phyloP scores from a whole-genome alignment of 192 early-diverging fungal species.

The Coemansia sp. region DNA sequence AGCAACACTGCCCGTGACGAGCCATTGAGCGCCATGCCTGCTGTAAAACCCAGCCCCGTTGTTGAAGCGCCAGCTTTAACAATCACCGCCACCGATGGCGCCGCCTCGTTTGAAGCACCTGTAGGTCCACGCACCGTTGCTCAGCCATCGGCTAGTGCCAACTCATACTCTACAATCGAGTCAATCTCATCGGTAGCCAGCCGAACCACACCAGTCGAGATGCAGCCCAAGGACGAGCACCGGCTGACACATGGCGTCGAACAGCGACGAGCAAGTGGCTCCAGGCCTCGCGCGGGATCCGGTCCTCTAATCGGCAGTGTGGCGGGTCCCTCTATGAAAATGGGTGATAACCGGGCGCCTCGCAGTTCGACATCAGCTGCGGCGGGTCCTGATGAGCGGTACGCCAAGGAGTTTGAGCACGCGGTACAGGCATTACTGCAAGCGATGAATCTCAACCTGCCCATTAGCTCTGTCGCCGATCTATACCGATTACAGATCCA shows the following conservation, averaged over 20 bases:
- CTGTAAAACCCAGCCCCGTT: neutral
- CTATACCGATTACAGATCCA: constrained; percentile 45
- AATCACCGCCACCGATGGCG: neutral
- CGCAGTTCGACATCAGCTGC: constrained; percentile 9
- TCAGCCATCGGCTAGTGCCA: constrained; percentile 18
- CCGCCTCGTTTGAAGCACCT: neutral
- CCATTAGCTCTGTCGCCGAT: constrained; percentile 45
- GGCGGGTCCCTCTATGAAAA: constrained; percentile 8
- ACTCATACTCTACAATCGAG: constrained; percentile 29
- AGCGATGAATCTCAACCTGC: constrained; percentile 53
- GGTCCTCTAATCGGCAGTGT: neutral
- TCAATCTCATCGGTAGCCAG: constrained; percentile 35
- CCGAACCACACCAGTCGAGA: constrained; percentile 22
- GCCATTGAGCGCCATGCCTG: neutral
- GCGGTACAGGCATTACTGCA: constrained; percentile 54
- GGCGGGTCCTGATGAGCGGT: constrained; percentile 28
- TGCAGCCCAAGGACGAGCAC: neutral
- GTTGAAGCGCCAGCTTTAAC: neutral
- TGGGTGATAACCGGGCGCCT: constrained; percentile 7
- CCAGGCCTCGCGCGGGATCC: neutral
- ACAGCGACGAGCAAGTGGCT: neutral
- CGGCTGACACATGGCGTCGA: neutral
- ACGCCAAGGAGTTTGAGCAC: constrained; percentile 43
- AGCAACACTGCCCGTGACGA: neutral
- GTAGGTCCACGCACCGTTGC: constrained; percentile 17